These are phyloP conservation scores for Populus deltoides DNA, from an alignment of 345 rosid species.

Conservation along the genomic window DNA sequence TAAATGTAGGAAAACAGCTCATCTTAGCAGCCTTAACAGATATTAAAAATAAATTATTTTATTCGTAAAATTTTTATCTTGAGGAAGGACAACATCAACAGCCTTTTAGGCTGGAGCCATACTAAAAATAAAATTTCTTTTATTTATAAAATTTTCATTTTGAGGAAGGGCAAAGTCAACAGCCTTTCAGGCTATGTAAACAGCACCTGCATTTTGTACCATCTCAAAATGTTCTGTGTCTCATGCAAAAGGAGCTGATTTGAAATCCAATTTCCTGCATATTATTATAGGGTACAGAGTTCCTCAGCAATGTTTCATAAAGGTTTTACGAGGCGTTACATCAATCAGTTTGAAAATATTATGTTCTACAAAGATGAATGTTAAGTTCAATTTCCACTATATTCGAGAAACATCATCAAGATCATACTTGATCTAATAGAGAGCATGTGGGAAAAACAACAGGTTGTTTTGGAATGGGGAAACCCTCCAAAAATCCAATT, in stretches of 20 bases:
- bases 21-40: not conserved
- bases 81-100: not conserved
- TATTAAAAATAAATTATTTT: no score
- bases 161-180: not conserved
- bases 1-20: not conserved
- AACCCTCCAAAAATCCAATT: not conserved
- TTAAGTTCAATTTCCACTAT: not conserved
- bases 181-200: not conserved
- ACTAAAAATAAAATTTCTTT: no score
- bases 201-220: not conserved
- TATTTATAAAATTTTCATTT: no score
- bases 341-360: no score
- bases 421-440: not conserved
- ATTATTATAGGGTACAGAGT: no score
- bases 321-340: no score
- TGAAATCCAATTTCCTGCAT: no score
- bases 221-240: not conserved
- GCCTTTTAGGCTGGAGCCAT: not conserved
- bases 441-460: not conserved
- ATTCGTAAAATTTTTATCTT: not conserved
- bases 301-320: no score
- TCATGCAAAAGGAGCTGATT: not conserved
- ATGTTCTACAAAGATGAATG: not conserved
- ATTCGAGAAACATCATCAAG: not conserved
- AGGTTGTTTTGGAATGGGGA: not conserved